Conservation (phyloP, 2,329 filamentous ascomycete species). For the Xylaria sp. region DNA sequence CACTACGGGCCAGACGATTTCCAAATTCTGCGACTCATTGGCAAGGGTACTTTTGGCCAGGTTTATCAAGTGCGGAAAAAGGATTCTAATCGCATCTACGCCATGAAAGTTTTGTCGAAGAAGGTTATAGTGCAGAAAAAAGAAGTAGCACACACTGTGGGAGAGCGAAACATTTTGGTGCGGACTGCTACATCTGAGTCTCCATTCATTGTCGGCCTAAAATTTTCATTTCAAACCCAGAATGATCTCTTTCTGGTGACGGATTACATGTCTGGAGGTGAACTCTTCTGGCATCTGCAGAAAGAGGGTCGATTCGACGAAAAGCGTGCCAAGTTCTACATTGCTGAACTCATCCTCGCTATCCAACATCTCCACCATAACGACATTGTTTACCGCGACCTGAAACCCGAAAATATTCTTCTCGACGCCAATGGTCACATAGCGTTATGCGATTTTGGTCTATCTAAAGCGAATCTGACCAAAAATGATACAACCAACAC, state of each 20-base stretch:
- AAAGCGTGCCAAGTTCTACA: conserved; percentile 96
- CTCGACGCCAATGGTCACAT: conserved; percentile 98
- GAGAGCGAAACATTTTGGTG: conserved; percentile 96
- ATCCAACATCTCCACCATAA: conserved; percentile 95
- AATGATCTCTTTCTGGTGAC: conserved; percentile 98
- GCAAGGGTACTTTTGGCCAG: conserved; percentile 97
- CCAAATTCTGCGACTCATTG: conserved; percentile 93
- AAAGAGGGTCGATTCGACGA: conserved; percentile 97
- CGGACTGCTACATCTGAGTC: conserved; percentile 96
- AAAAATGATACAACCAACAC: conserved; percentile 99
- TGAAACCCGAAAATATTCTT: conserved; percentile 98
- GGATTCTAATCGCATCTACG: conserved; percentile 95
- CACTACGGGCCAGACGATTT: conserved; percentile 96
- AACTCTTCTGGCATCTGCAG: conserved; percentile 98
- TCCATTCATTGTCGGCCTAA: conserved; percentile 96
- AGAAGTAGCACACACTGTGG: conserved; percentile 96
- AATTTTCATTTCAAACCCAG: conserved; percentile 98
- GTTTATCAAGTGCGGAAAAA: conserved; percentile 99
- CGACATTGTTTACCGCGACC: conserved; percentile 96
- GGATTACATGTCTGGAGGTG: conserved; percentile 98
- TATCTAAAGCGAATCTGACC: conserved; percentile 96
- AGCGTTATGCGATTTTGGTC: conserved; percentile 94
- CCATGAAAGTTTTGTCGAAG: conserved; percentile 99
- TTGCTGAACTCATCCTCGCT: conserved; percentile 94
- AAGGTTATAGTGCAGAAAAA: conserved; percentile 99